These are phyloP conservation scores for Lichenothelia convexa DNA, from an alignment of 495 filamentous ascomycete genomes.

Conservation along the genomic window DNA sequence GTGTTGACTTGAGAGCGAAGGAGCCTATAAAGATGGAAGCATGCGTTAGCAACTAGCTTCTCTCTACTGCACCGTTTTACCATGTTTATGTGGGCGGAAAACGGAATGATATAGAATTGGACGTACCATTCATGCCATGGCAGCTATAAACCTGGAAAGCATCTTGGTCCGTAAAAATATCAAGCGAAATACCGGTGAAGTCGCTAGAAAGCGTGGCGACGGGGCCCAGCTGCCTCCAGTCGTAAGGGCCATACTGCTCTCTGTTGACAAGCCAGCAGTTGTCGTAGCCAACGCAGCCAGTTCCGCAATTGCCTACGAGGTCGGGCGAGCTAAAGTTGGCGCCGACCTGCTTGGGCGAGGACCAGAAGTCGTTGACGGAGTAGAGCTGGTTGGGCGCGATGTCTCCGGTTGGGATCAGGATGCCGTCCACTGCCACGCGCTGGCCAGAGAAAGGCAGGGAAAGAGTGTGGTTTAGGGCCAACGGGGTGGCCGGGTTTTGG, in stretches of 20 bases:
- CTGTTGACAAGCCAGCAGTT: constrained; percentile 21
- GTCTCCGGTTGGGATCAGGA: constrained; percentile 60
- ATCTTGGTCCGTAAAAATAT: constrained; percentile 56
- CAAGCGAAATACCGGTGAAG: constrained; percentile 53
- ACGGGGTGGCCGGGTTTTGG: constrained; percentile 31
- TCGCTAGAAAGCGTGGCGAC: constrained; percentile 44
- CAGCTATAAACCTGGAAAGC: constrained; percentile 66
- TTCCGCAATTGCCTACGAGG: constrained; percentile 31
- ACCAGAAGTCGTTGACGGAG: constrained; percentile 54
- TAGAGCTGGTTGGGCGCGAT: constrained; percentile 38
- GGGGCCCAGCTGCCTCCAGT: constrained; percentile 37
- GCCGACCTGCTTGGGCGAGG: constrained; percentile 56
- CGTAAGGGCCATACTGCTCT: constrained; percentile 16
- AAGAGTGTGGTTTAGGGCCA: constrained; percentile 49
- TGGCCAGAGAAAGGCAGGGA: constrained; percentile 53
- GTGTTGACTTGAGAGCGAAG: constrained; percentile 21
- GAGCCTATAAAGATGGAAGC: constrained; percentile 13
- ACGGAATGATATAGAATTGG: not conserved
- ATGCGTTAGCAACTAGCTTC: too few relatives aligned
- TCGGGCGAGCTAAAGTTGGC: constrained; percentile 40
- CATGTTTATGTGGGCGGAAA: too few relatives aligned
- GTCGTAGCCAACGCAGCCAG: constrained; percentile 56
- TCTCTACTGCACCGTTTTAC: too few relatives aligned
- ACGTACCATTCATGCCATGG: constrained; percentile 42
- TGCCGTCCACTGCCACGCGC: constrained; percentile 53